These are phyloP conservation scores for Monilinia fructicola DNA, from an alignment of 2,329 filamentous ascomycete species.

Conservation along the genomic window DNA sequence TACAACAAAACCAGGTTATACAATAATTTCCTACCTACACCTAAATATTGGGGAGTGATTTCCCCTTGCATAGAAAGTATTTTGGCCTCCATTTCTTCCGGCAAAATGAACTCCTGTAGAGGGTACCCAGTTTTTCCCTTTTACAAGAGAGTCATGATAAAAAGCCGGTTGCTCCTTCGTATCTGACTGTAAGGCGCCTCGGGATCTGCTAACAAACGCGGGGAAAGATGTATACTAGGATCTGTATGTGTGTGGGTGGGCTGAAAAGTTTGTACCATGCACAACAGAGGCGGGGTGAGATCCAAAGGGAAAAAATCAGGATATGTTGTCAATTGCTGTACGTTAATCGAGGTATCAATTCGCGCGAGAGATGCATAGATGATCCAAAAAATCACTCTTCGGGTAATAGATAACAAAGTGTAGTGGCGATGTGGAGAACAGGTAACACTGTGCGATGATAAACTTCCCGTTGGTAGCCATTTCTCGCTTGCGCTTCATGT, in stretches of 20 bases:
- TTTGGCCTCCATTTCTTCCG: background rate
- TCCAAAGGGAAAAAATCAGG: slow-evolving; percentile 3
- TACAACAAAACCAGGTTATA: background rate
- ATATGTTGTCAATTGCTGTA: slow-evolving; percentile 11
- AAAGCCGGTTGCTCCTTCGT: slow-evolving; percentile 6
- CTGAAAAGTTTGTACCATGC: slow-evolving; percentile 17
- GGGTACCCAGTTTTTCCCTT: background rate
- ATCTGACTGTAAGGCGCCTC: slow-evolving; percentile 8
- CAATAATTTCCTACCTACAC: background rate
- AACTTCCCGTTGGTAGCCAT: slow-evolving; percentile 5
- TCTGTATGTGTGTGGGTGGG: slow-evolving; percentile 5
- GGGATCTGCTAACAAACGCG: slow-evolving; percentile 16
- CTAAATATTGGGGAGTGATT: background rate
- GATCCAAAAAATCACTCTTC: background rate
- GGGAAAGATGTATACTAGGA: slow-evolving; percentile 15
- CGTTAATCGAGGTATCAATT: background rate
- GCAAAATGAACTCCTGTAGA: background rate
- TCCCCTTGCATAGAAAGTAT: slow-evolving; percentile 13
- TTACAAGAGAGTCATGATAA: background rate
- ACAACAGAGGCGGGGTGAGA: slow-evolving; percentile 18
- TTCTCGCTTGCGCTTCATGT: slow-evolving; percentile 9
- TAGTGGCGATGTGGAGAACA: background rate
- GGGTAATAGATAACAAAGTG: background rate
- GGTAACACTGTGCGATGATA: background rate
- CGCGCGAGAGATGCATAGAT: slow-evolving; percentile 8